Conservation (phyloP, 2,329 filamentous ascomycete genomes). For the Ascochyta pisi region DNA sequence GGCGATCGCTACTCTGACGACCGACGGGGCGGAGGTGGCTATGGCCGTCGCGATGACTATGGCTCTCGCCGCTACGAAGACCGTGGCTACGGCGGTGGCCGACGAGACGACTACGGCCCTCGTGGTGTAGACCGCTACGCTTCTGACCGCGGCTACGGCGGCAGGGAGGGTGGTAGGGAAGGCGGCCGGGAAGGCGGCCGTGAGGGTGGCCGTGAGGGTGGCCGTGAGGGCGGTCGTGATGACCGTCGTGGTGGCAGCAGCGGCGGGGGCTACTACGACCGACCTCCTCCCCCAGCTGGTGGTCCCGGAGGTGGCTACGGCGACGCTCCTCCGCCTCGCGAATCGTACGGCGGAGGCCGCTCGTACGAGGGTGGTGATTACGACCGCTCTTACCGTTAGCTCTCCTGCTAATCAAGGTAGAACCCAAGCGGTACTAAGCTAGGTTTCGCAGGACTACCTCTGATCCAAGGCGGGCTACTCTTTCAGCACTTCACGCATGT, state of each 20-base stretch:
- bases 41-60: slow-evolving; percentile 56
- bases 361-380: slow-evolving; percentile 53
- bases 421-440: slow-evolving; percentile 48
- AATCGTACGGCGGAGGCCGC: slow-evolving; percentile 48
- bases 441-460: slow-evolving; percentile 32
- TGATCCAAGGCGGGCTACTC: slow-evolving; percentile 31
- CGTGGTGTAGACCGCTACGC: slow-evolving; percentile 62
- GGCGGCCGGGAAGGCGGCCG: slow-evolving; percentile 62
- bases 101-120: slow-evolving; percentile 47
- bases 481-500: slow-evolving; percentile 44
- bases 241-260: slow-evolving; percentile 36
- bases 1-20: slow-evolving; percentile 56
- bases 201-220: slow-evolving; percentile 55
- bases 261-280: slow-evolving; percentile 63
- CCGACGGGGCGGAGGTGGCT: slow-evolving; percentile 57
- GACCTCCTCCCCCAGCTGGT: slow-evolving; percentile 51
- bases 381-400: slow-evolving; percentile 54
- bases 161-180: slow-evolving; percentile 56
- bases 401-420: slow-evolving; percentile 43
- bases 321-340: slow-evolving; percentile 47
- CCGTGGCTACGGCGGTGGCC: slow-evolving; percentile 65
- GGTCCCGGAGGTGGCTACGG: slow-evolving; percentile 40
- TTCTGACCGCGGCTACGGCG: slow-evolving; percentile 63
- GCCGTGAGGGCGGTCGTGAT: slow-evolving; percentile 52
- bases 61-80: slow-evolving; percentile 51